Base-by-base conservation (phyloP, 352 stramenopile genomes). In the Globisporangium yorkense region DNA sequence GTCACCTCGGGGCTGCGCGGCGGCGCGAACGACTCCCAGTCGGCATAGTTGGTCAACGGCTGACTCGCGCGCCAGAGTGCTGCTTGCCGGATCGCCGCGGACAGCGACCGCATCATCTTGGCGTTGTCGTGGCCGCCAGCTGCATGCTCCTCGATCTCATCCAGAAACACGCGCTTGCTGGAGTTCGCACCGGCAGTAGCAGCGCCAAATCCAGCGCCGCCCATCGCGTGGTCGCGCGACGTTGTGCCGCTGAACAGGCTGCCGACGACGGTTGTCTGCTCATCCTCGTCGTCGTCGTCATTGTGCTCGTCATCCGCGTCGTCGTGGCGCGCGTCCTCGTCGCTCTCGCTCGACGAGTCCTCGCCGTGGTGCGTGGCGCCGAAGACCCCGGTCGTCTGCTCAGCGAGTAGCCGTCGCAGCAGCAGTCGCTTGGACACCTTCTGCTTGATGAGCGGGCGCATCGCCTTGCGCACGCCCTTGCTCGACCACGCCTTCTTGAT, bases 401-500 rank as follows among this genome's bases (percentile, higher is more conserved):
- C 83, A 0, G 83, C 80, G 56, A 95, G 61, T 9, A 95, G 67
- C 16, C 84, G 80, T 59, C 82, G 75, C 16, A 95, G 55, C 12
- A 95, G 65, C 46, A 95, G 43, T 1, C 83, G 77, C 59, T 95
- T 93, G 5, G 81, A 86, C 0, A 95, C 83, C 40, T 92, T 92
- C 59, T 95, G 85, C 59, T 95, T 93, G 51, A 92, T 69, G 31
- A 95, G 67, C 33, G 85, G 83, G 13, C 81, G 79, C 85, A 95
- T 95, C 3, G 85, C 83, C 58, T 93, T 93, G 29, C 83, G 82
- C 35, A 94, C 81, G 50, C 77, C 80, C 62, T 94, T 94, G 62
- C 80, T 92, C 10, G 80, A 92, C 83, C 85, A 95, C 2, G 83
- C 85, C 50, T 92, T 93, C 59, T 95, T 93, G 61, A 89, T 89